A percentile compares a stretch with the other conserved stretches of the same genome.
Conservation (phyloP, 2,329 filamentous ascomycete genomes). For the Trichoderma sp. region DNA sequence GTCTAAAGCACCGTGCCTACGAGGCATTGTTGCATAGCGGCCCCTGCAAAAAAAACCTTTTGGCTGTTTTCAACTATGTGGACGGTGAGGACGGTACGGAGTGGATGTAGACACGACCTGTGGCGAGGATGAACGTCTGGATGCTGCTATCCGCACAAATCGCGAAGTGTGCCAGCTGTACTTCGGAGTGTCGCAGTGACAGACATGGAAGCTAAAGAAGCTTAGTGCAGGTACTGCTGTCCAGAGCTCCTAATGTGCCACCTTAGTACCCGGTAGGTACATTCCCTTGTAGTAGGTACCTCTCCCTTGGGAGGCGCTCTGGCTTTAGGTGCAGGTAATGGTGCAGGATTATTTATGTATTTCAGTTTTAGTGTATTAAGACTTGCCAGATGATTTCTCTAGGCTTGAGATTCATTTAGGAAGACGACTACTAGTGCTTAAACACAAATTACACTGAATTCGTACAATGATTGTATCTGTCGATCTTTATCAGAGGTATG, state of each 20-base stretch:
- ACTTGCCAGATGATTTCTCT: too few relatives aligned
- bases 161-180: not conserved
- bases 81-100: not conserved
- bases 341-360: not conserved
- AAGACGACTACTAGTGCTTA: too few relatives aligned
- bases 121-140: not conserved
- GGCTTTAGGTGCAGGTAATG: too few relatives aligned
- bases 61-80: not conserved
- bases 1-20: conserved; percentile 44
- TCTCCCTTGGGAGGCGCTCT: not conserved
- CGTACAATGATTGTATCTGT: too few relatives aligned
- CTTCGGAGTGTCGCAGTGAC: not conserved
- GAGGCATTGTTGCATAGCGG: conserved; percentile 37
- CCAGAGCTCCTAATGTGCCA: not conserved
- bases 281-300: too few relatives aligned
- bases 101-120: not conserved
- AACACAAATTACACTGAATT: too few relatives aligned
- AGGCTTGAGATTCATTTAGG: too few relatives aligned
- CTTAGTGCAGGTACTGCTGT: not conserved
- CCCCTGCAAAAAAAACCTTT: not conserved
- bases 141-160: not conserved
- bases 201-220: not conserved
- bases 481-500: not conserved
- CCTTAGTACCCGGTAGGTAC: not conserved
- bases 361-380: too few relatives aligned